phyloP scores from a whole-genome alignment of 768 basidiomycete species.

The Phaeolepiota aurea region DNA sequence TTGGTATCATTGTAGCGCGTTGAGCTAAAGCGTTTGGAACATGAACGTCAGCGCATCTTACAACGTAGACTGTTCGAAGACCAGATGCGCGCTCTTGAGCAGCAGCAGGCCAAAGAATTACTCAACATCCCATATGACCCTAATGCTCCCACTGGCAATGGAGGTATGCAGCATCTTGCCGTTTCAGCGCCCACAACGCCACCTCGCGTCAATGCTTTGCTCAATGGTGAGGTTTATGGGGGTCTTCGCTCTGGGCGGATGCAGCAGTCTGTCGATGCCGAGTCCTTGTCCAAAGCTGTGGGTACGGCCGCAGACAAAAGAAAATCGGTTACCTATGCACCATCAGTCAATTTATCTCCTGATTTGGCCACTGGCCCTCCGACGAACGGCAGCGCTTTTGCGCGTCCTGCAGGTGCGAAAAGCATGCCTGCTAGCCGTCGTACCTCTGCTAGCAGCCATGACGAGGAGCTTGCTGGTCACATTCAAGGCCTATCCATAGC shows the following conservation, averaged over 20 bases:
- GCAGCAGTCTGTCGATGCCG: slow-evolving; percentile 49
- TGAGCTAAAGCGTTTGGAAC: slow-evolving; percentile 84
- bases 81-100: slow-evolving; percentile 91
- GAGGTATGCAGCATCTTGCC: slow-evolving; percentile 64
- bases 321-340: slow-evolving; percentile 81
- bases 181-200: slow-evolving; percentile 87
- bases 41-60: slow-evolving; percentile 80
- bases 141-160: slow-evolving; percentile 30
- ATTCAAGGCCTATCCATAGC: slow-evolving; percentile 64
- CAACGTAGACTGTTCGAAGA: slow-evolving; percentile 93
- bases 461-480: slow-evolving; percentile 73
- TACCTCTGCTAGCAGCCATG: slow-evolving; percentile 81
- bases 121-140: slow-evolving; percentile 65
- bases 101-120: slow-evolving; percentile 82
- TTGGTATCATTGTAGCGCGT: slow-evolving; percentile 59
- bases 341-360: slow-evolving; percentile 66
- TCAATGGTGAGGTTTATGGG: slow-evolving; percentile 49
- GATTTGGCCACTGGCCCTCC: slow-evolving; percentile 42
- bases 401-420: slow-evolving; percentile 70
- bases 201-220: slow-evolving; percentile 66
- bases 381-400: slow-evolving; percentile 44
- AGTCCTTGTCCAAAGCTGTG: slow-evolving; percentile 60
- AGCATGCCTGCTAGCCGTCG: slow-evolving; percentile 91
- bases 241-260: slow-evolving; percentile 33
- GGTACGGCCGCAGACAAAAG: slow-evolving; percentile 69